Evolutionary conservation across 805 yeast species (phyloP).

Genomic region (Ogataea ganodermae): DNA sequence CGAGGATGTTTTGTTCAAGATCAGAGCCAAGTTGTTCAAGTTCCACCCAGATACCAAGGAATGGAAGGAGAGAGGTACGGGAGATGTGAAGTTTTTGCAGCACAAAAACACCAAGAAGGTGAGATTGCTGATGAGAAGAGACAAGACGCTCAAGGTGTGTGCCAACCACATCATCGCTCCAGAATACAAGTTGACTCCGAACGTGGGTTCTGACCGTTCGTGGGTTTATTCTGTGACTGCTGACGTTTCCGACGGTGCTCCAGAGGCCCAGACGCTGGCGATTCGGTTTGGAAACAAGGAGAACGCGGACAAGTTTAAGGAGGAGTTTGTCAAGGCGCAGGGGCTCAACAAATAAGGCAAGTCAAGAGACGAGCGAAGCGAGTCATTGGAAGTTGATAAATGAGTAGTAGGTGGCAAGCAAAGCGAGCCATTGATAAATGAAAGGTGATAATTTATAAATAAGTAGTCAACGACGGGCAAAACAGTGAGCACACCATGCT

Average conservation of each 20-base stretch:
- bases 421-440: too few species aligned
- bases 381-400: neutral
- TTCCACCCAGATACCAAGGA: constrained; percentile 79
- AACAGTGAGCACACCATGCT: too few species aligned
- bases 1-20: constrained; percentile 80
- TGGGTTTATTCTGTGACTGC: constrained; percentile 97
- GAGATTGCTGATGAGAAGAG: constrained; percentile 97
- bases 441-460: too few species aligned
- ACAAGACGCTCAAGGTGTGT: constrained; percentile 95
- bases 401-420: neutral
- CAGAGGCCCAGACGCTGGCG: constrained; percentile 96
- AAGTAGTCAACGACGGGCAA: too few species aligned
- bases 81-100: constrained; percentile 93
- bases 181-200: constrained; percentile 82
- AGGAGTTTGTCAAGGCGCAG: constrained; percentile 85
- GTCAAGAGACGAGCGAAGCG: neutral
- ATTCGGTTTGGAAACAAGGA: constrained; percentile 91
- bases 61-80: constrained; percentile 99
- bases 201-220: constrained; percentile 95
- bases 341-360: constrained; percentile 50
- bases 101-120: constrained; percentile 82
- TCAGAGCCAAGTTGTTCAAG: constrained; percentile 93
- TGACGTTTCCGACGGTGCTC: constrained; percentile 91
- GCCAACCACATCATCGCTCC: constrained; percentile 91
- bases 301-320: constrained; percentile 94